A percentile compares a stretch with the other conserved stretches of the same genome.
Conservation (phyloP, 345 rosid genomes). For the Syzygium grande region DNA sequence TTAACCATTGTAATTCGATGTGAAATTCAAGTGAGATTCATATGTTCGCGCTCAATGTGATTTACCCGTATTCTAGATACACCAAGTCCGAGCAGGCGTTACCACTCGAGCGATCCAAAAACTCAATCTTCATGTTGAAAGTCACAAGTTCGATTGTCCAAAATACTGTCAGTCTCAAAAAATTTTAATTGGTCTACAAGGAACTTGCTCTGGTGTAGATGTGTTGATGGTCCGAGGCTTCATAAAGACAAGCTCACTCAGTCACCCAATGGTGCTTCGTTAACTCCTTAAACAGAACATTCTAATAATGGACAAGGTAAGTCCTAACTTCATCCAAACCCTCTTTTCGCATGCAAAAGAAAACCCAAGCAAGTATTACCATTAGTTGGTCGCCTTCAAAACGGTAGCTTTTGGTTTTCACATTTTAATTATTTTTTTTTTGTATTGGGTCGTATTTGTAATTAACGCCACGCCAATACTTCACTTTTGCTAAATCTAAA, state of each 20-base stretch:
- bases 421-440: too few species aligned
- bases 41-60: too few species aligned
- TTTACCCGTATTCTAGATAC: not conserved
- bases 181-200: not conserved
- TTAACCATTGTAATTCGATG: not conserved
- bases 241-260: not conserved
- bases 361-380: not conserved
- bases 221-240: not conserved
- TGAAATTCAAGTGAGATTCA: not conserved
- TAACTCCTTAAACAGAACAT: not conserved
- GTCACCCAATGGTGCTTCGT: not conserved
- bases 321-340: not conserved
- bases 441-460: too few species aligned
- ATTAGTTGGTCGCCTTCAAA: not conserved
- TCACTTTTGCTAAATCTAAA: too few species aligned
- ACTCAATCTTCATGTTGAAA: not conserved
- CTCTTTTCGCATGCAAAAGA: not conserved
- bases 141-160: not conserved
- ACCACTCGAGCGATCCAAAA: not conserved
- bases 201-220: not conserved
- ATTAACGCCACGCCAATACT: too few species aligned
- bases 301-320: not conserved
- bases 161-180: not conserved
- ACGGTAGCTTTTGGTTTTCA: too few species aligned
- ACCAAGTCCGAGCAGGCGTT: fast-evolving